Percentiles rank a stretch among this genome's conserved stretches.
Evolutionary conservation across 306 rosid species (phyloP).

Genomic region (Urtica urens): DNA sequence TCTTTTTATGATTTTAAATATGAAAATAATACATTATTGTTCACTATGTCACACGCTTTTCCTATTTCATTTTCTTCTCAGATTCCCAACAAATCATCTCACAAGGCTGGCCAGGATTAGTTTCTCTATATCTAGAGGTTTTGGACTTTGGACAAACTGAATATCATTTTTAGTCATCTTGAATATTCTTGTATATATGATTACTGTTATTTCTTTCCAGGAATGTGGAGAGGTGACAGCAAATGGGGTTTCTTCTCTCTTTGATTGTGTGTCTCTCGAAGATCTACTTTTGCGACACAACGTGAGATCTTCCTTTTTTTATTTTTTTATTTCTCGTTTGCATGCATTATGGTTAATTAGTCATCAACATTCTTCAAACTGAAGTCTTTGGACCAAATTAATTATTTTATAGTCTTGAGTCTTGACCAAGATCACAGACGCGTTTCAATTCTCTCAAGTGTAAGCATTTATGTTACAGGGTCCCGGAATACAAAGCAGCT

Average conservation of each 20-base stretch:
- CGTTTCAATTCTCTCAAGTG: too few species aligned
- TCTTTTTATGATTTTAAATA: conserved; percentile 7
- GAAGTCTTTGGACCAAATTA: too few species aligned
- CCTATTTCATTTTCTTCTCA: conserved; percentile 24
- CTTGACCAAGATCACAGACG: too few species aligned
- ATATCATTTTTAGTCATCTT: conserved; percentile 3
- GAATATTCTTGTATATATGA: conserved; percentile 11
- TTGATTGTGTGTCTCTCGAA: conserved; percentile 65
- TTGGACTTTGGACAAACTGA: conserved; percentile 10
- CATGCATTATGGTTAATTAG: neutral
- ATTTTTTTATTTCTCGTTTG: neutral
- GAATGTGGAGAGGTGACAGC: conserved; percentile 70
- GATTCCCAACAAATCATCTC: conserved; percentile 67
- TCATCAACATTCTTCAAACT: too few species aligned
- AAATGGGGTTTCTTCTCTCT: conserved; percentile 53
- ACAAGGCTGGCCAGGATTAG: conserved; percentile 78
- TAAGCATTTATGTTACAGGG: too few species aligned
- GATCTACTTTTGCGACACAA: conserved; percentile 74
- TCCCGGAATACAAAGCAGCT: conserved; percentile 41
- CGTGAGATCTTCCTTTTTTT: conserved; percentile 38
- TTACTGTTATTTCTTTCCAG: conserved; percentile 24
- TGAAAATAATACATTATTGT: neutral
- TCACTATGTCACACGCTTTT: conserved; percentile 1
- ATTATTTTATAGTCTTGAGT: too few species aligned
- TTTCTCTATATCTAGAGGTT: conserved; percentile 73